A percentile compares a stretch with the other conserved stretches of the same genome.
Evolutionary conservation across 805 yeast species (phyloP).

Genomic region (Cyberlindnera subsufficiens): DNA sequence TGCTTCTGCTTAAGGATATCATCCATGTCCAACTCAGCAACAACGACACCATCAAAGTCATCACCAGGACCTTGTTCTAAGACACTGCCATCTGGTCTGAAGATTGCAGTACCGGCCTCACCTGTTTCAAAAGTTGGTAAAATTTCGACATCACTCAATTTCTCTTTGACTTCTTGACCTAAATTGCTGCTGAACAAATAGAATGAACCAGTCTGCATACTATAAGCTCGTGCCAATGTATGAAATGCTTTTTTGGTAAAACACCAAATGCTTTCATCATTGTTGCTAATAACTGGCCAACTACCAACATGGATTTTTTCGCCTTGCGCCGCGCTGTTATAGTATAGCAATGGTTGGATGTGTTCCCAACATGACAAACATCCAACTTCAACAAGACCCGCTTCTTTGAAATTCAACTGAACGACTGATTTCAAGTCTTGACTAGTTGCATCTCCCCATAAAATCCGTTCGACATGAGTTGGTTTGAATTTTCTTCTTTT

Average conservation of each 20-base stretch:
- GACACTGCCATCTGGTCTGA: slow-evolving; percentile 18
- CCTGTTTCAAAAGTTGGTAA: not conserved
- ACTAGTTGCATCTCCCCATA: too few species aligned
- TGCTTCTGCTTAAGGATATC: slow-evolving; percentile 11
- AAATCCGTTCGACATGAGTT: too few species aligned
- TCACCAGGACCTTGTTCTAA: slow-evolving; percentile 2
- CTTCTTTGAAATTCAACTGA: too few species aligned
- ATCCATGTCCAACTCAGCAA: slow-evolving; percentile 13
- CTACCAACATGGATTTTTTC: too few species aligned
- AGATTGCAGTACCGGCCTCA: slow-evolving; percentile 5
- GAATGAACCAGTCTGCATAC: slow-evolving; percentile 5
- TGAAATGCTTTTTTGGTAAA: slow-evolving; percentile 2
- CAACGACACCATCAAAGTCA: slow-evolving; percentile 2
- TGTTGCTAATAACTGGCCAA: not conserved
- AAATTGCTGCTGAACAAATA: slow-evolving; percentile 4
- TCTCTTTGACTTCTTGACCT: not conserved
- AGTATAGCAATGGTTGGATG: too few species aligned
- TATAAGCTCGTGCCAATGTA: slow-evolving; percentile 9
- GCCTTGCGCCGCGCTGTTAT: too few species aligned
- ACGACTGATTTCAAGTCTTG: too few species aligned
- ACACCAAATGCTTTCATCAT: not conserved
- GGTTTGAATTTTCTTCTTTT: too few species aligned
- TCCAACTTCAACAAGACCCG: too few species aligned
- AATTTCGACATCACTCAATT: slow-evolving; percentile 4
- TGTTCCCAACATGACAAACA: too few species aligned